Conservation (phyloP, 495 filamentous ascomycete species). For the Astrothelium macrocarpum region DNA sequence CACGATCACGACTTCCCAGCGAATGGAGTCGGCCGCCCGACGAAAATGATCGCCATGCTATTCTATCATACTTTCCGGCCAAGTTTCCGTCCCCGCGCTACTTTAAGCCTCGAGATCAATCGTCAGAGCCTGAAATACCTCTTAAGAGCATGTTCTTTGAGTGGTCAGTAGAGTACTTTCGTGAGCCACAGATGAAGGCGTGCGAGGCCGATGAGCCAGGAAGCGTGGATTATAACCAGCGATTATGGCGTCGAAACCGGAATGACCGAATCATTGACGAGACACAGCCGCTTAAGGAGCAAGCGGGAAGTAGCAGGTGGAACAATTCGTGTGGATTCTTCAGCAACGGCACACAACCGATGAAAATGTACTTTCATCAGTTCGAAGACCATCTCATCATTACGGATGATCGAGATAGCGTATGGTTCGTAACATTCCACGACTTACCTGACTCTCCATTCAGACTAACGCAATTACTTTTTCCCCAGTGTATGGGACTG, state of each 20-base stretch:
- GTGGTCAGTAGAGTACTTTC: constrained; percentile 97
- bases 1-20: constrained; percentile 49
- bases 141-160: constrained; percentile 76
- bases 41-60: constrained; percentile 59
- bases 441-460: background rate
- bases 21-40: constrained; percentile 72
- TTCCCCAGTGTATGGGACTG: constrained; percentile 76
- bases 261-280: constrained; percentile 87
- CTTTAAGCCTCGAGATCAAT: constrained; percentile 52
- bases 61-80: constrained; percentile 62
- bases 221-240: constrained; percentile 91
- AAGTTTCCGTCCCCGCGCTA: constrained; percentile 64
- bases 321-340: constrained; percentile 65
- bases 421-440: constrained; percentile 43
- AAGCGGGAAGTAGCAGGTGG: constrained; percentile 77
- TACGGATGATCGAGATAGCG: constrained; percentile 83
- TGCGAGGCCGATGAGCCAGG: constrained; percentile 94
- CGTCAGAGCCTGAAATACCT: constrained; percentile 53
- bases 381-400: constrained; percentile 93
- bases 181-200: constrained; percentile 96
- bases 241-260: constrained; percentile 82
- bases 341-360: constrained; percentile 77
- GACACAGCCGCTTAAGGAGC: constrained; percentile 85
- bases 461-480: constrained; percentile 25
- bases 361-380: constrained; percentile 92